Percentiles rank a stretch among this genome's conserved stretches.
phyloP scores from a whole-genome alignment of 768 basidiomycete genomes.

The Suillus subalutaceus region DNA sequence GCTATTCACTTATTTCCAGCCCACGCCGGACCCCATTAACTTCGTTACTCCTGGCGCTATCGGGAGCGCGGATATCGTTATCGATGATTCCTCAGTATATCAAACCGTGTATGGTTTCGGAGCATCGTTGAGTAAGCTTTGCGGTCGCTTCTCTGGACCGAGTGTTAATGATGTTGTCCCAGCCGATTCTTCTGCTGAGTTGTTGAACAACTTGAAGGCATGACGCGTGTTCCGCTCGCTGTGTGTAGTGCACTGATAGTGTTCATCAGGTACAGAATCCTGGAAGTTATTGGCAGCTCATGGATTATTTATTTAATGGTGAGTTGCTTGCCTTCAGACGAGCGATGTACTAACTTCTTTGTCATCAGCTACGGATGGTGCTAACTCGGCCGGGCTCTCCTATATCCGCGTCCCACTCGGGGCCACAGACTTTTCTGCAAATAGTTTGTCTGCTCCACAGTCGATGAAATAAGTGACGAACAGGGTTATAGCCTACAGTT shows the following conservation, averaged over 20 bases:
- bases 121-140: conserved; percentile 56
- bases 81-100: conserved; percentile 56
- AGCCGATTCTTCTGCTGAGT: conserved; percentile 75
- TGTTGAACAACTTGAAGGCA: conserved; percentile 70
- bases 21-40: conserved; percentile 33
- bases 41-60: conserved; percentile 50
- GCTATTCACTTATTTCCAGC: conserved; percentile 35
- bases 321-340: background rate
- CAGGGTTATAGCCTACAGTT: conserved; percentile 54
- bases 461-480: conserved; percentile 8
- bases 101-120: conserved; percentile 73
- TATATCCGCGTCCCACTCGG: conserved; percentile 74
- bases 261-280: conserved; percentile 48
- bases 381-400: conserved; percentile 65
- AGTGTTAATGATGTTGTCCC: conserved; percentile 12
- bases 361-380: conserved; percentile 53
- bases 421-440: conserved; percentile 72
- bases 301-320: conserved; percentile 60
- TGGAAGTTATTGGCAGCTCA: conserved; percentile 57
- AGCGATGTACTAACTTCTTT: background rate
- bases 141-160: background rate
- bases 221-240: background rate
- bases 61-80: conserved; percentile 62
- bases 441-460: conserved; percentile 25
- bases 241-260: conserved; percentile 3